Percentiles rank a stretch among this genome's conserved stretches.
phyloP scores from a whole-genome alignment of 805 yeast species.

The Yamadazyma endophytica region DNA sequence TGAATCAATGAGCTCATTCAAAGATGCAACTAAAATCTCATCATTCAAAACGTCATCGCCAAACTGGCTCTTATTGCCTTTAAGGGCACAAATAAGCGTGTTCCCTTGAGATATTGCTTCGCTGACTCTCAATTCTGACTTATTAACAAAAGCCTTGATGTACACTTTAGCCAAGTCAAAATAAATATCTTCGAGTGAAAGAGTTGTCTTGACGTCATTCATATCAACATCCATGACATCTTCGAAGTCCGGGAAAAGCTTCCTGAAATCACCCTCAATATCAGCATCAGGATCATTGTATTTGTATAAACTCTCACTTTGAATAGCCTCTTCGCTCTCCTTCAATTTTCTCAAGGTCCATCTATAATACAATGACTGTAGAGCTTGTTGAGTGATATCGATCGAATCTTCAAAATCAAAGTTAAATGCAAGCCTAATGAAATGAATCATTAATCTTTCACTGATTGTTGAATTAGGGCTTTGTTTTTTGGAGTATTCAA shows the following conservation, averaged over 20 bases:
- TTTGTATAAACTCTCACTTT: constrained; percentile 61
- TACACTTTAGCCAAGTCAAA: constrained; percentile 47
- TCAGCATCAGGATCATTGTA: constrained; percentile 61
- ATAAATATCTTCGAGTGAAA: constrained; percentile 42
- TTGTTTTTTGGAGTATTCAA: constrained; percentile 9
- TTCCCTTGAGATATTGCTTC: constrained; percentile 40
- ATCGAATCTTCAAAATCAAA: constrained; percentile 16
- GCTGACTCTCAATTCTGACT: constrained; percentile 12
- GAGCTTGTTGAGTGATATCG: constrained; percentile 27
- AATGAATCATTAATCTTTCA: constrained; percentile 49
- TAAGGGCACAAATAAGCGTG: constrained; percentile 8
- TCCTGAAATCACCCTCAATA: constrained; percentile 72
- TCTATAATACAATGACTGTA: constrained; percentile 65
- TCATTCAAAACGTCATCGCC: background rate
- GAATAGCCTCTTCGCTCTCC: constrained; percentile 58
- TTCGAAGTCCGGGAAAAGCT: constrained; percentile 86
- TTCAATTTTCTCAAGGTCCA: constrained; percentile 77
- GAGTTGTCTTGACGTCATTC: constrained; percentile 15
- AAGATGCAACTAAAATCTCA: constrained; percentile 1
- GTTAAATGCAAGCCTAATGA: constrained; percentile 40
- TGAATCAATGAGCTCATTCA: constrained; percentile 13
- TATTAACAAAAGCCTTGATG: constrained; percentile 34
- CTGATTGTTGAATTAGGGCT: constrained; percentile 38
- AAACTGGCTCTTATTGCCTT: constrained; percentile 7
- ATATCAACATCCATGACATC: constrained; percentile 44